These are phyloP conservation scores for Ogataea degrootiae DNA, from an alignment of 805 yeast species.

Conservation along the genomic window DNA sequence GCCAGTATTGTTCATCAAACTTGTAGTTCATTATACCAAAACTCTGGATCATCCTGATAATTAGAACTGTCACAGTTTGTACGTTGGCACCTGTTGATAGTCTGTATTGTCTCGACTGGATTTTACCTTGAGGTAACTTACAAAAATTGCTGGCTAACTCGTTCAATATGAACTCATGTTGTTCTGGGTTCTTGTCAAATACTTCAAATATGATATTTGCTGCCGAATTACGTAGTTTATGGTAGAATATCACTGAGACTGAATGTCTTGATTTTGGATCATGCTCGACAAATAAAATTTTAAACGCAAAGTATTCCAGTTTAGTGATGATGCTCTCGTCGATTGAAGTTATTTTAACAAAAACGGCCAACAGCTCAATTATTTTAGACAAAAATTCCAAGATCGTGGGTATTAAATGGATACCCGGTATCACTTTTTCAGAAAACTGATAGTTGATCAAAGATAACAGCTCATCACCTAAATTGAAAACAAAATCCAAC, in stretches of 20 bases:
- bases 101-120: constrained; percentile 37
- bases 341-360: constrained; percentile 14
- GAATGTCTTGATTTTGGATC: constrained; percentile 22
- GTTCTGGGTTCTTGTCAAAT: constrained; percentile 41
- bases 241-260: constrained; percentile 17
- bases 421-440: too few relatives aligned
- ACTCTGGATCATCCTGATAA: constrained; percentile 38
- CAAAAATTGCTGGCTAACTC: constrained; percentile 54
- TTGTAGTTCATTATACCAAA: constrained; percentile 11
- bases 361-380: constrained; percentile 14
- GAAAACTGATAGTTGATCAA: neutral
- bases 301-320: constrained; percentile 48
- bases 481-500: constrained; percentile 34
- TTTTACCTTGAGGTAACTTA: constrained; percentile 42
- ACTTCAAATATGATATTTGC: constrained; percentile 32
- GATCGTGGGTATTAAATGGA: too few relatives aligned
- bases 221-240: constrained; percentile 24
- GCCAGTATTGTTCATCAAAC: constrained; percentile 24
- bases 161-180: constrained; percentile 54
- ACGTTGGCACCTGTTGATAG: constrained; percentile 42
- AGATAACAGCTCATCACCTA: constrained; percentile 9
- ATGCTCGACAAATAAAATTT: constrained; percentile 37
- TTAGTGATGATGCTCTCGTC: constrained; percentile 55
- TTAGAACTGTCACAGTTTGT: constrained; percentile 43
- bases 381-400: constrained; percentile 4